Conservation (phyloP, 495 filamentous ascomycete species). For the Mycothermus thermophilus region DNA sequence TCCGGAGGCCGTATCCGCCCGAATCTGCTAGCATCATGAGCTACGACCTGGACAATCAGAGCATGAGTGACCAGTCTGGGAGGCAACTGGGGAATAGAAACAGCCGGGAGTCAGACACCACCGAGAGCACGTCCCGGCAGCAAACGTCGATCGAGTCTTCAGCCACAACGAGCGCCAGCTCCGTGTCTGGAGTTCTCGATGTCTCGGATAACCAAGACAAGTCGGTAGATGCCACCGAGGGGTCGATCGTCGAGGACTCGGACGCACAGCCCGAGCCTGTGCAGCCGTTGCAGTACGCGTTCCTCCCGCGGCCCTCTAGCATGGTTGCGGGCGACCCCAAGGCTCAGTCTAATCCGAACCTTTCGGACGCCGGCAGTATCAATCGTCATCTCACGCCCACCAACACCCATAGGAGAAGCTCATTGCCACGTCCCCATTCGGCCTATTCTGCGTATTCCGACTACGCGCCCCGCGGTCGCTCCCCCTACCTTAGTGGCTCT, state of each 20-base stretch:
- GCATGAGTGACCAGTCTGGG: constrained; percentile 18
- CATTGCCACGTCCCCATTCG: constrained; percentile 52
- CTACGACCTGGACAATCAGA: constrained; percentile 21
- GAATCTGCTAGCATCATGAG: constrained; percentile 5
- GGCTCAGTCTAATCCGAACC: constrained; percentile 33
- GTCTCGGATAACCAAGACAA: constrained; percentile 24
- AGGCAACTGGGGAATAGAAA: constrained; percentile 26
- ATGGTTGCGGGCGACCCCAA: constrained; percentile 22
- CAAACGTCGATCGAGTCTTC: constrained; percentile 32
- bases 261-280: constrained; percentile 25
- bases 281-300: constrained; percentile 39
- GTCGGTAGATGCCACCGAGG: constrained; percentile 25
- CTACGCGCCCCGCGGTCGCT: constrained; percentile 43
- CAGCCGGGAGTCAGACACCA: constrained; percentile 35
- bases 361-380: constrained; percentile 26
- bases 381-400: constrained; percentile 47
- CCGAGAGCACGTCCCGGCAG: constrained; percentile 30
- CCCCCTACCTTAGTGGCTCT: constrained; percentile 36
- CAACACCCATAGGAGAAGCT: constrained; percentile 37
- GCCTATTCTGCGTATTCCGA: constrained; percentile 61
- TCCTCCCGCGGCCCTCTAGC: constrained; percentile 27
- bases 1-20: constrained; percentile 7
- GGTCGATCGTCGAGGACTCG: constrained; percentile 27
- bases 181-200: constrained; percentile 33
- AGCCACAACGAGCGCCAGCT: constrained; percentile 36